These are phyloP conservation scores for Alloteropsis angusta DNA, from an alignment of 202 grass and related monocot species.

Conservation along the genomic window DNA sequence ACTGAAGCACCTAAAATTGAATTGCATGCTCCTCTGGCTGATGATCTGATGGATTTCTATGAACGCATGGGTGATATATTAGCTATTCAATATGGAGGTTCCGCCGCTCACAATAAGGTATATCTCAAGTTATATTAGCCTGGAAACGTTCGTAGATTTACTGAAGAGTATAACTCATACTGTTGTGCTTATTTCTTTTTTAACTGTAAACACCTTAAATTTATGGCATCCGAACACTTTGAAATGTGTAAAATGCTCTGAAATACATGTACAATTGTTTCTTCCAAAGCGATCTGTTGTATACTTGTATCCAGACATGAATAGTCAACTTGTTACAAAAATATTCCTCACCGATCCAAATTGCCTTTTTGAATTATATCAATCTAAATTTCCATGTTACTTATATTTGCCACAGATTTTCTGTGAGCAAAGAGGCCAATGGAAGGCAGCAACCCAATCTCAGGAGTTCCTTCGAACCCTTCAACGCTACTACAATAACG, in stretches of 20 bases:
- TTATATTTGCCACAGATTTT: slow-evolving; percentile 60
- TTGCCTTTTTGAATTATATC: background rate
- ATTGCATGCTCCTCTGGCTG: slow-evolving; percentile 57
- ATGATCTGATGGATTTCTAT: slow-evolving; percentile 85
- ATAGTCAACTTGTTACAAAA: background rate
- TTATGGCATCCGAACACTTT: background rate
- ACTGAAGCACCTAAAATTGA: slow-evolving; percentile 58
- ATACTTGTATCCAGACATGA: background rate
- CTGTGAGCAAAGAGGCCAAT: slow-evolving; percentile 90
- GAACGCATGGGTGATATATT: slow-evolving; percentile 93
- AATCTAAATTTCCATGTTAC: slow-evolving; percentile 16
- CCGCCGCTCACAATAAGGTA: slow-evolving; percentile 99
- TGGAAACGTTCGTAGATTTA: slow-evolving; percentile 8
- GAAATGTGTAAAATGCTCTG: background rate
- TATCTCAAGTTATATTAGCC: background rate
- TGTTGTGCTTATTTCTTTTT: background rate
- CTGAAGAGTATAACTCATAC: slow-evolving; percentile 10
- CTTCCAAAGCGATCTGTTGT: slow-evolving; percentile 12
- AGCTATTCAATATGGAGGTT: slow-evolving; percentile 80
- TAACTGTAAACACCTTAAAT: background rate
- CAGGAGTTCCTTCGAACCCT: slow-evolving; percentile 89
- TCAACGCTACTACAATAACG: slow-evolving; percentile 94
- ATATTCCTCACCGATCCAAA: background rate
- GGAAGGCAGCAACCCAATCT: slow-evolving; percentile 89
- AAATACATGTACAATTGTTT: background rate